Conservation (phyloP, 305 asterid genomes). For the Rubia occidens region DNA sequence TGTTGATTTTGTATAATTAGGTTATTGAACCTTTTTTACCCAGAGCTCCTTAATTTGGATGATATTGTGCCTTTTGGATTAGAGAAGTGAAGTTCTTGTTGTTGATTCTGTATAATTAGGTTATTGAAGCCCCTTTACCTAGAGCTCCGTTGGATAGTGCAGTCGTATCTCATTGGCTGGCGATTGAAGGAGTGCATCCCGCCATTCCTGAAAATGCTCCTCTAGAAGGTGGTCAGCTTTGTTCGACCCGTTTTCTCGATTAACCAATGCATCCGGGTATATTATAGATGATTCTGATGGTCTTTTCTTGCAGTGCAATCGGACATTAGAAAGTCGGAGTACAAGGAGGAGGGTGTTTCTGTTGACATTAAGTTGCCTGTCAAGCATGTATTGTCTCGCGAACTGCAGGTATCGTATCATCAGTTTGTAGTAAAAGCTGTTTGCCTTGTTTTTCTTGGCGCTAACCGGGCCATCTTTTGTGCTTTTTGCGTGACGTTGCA, state of each 20-base stretch:
- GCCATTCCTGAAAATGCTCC: conserved; percentile 96
- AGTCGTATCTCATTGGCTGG: conserved; percentile 78
- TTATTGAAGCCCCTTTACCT: conserved; percentile 89
- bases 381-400: conserved; percentile 91
- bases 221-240: conserved; percentile 48
- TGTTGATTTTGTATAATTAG: conserved; percentile 23
- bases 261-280: background rate
- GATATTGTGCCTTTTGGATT: background rate
- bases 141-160: conserved; percentile 86
- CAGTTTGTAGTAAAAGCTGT: conserved; percentile 6
- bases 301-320: conserved; percentile 39
- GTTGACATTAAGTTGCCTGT: conserved; percentile 83
- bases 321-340: conserved; percentile 60
- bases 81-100: background rate
- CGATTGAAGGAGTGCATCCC: conserved; percentile 95
- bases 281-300: conserved; percentile 8
- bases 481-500: conserved; percentile 32
- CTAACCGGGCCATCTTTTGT: conserved; percentile 13
- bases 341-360: conserved; percentile 68
- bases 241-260: background rate
- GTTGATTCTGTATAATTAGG: conserved; percentile 30
- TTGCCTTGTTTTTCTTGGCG: conserved; percentile 17
- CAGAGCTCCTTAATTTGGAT: conserved; percentile 78
- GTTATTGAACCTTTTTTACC: too few species aligned
- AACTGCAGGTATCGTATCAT: conserved; percentile 66